phyloP scores from a whole-genome alignment of 225 moss, liverwort and hornwort genomes.

The Bryoerythrophyllum caledonicum region DNA sequence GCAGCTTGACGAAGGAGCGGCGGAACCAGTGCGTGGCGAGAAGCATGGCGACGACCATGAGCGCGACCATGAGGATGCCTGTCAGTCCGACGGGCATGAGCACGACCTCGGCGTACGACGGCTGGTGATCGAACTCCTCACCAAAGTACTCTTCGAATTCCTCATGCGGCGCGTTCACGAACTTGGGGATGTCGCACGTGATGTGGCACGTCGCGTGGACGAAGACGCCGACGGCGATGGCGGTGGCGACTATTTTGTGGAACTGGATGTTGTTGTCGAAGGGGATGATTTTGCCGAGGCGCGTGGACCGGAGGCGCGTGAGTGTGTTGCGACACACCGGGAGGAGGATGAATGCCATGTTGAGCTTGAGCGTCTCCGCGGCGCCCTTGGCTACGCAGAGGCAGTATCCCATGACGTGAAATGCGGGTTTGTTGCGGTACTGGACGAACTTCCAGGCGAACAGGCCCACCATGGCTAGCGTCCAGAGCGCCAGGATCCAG shows the following conservation, averaged over 20 bases:
- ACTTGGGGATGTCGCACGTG: slow-evolving; percentile 74
- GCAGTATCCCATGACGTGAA: slow-evolving; percentile 64
- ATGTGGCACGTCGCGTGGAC: slow-evolving; percentile 60
- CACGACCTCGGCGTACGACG: slow-evolving; percentile 61
- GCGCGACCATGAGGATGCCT: slow-evolving; percentile 66
- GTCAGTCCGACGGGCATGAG: slow-evolving; percentile 61
- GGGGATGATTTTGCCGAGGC: slow-evolving; percentile 60
- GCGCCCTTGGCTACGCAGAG: slow-evolving; percentile 85
- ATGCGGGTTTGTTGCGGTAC: slow-evolving; percentile 52
- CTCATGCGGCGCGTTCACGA: slow-evolving; percentile 32
- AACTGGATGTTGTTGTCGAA: slow-evolving; percentile 93
- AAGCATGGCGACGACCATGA: slow-evolving; percentile 72
- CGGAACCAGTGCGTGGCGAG: slow-evolving; percentile 91
- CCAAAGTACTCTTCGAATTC: slow-evolving; percentile 59
- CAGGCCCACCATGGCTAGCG: slow-evolving; percentile 56
- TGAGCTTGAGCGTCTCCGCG: slow-evolving; percentile 89
- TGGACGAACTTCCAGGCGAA: slow-evolving; percentile 83
- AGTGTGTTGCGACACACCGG: slow-evolving; percentile 94
- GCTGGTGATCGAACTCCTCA: slow-evolving; percentile 57
- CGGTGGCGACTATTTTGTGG: slow-evolving; percentile 73
- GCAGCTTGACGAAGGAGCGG: slow-evolving; percentile 80
- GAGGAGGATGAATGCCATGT: slow-evolving; percentile 94
- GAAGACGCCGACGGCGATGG: slow-evolving; percentile 55
- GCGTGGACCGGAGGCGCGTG: slow-evolving; percentile 78
- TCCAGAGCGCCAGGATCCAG: slow-evolving; percentile 78